Evolutionary conservation across 768 basidiomycete genomes (phyloP).

Genomic region (Auricularia sp.): DNA sequence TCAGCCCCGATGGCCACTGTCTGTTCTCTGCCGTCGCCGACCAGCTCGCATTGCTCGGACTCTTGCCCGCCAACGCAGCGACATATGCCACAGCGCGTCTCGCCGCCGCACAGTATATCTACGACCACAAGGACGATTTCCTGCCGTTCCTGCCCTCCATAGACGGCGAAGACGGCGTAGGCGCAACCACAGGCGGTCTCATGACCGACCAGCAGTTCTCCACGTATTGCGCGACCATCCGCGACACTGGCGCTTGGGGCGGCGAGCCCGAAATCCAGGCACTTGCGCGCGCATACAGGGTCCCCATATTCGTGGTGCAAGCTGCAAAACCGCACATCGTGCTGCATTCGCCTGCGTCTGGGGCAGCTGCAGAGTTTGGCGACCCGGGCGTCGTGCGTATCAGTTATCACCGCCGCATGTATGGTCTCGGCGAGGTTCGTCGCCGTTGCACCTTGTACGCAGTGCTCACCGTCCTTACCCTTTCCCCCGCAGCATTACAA

Average conservation of each 20-base stretch:
- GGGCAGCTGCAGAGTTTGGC: slow-evolving; percentile 18
- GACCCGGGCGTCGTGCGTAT: slow-evolving; percentile 47
- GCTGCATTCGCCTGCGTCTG: slow-evolving; percentile 55
- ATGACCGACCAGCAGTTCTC: slow-evolving; percentile 61
- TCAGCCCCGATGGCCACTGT: slow-evolving; percentile 93
- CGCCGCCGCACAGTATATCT: slow-evolving; percentile 74
- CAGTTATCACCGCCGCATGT: slow-evolving; percentile 90
- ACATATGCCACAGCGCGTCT: slow-evolving; percentile 52
- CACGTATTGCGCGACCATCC: slow-evolving; percentile 68
- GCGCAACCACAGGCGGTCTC: slow-evolving; percentile 53
- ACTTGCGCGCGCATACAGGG: slow-evolving; percentile 63
- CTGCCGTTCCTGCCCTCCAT: slow-evolving; percentile 79
- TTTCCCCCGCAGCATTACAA: slow-evolving; percentile 64
- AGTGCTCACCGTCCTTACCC: not conserved
- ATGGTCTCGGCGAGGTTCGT: slow-evolving; percentile 89
- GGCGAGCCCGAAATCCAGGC: slow-evolving; percentile 96
- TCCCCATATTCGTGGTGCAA: slow-evolving; percentile 90
- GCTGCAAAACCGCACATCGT: slow-evolving; percentile 72
- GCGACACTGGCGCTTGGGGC: slow-evolving; percentile 87
- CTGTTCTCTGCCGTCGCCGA: slow-evolving; percentile 91
- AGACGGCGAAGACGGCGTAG: slow-evolving; percentile 58
- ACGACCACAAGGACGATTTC: slow-evolving; percentile 78
- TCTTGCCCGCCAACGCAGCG: slow-evolving; percentile 49
- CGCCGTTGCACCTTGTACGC: not conserved
- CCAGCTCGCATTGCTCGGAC: slow-evolving; percentile 67